These are phyloP conservation scores for Linnemannia zychae DNA, from an alignment of 192 early-diverging fungal species.

Conservation along the genomic window DNA sequence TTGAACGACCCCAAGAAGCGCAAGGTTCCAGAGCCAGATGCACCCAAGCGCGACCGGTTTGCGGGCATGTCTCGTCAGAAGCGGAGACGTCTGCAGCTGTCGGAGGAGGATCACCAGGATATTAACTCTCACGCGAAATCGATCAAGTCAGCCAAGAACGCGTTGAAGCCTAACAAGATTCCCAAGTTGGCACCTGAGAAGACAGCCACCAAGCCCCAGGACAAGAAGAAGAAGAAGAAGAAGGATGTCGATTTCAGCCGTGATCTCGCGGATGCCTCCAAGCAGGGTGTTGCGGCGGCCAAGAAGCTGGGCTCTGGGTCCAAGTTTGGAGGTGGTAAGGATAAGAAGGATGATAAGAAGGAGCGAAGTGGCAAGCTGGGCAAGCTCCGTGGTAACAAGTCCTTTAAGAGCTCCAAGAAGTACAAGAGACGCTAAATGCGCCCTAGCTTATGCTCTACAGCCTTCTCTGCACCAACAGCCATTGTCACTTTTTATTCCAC, in stretches of 20 bases:
- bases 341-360: constrained; percentile 50
- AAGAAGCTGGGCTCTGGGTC: constrained; percentile 47
- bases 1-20: constrained; percentile 52
- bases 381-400: constrained; percentile 53
- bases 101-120: constrained; percentile 62
- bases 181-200: constrained; percentile 37
- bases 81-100: constrained; percentile 59
- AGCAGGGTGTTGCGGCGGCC: constrained; percentile 55
- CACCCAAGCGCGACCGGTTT: constrained; percentile 61
- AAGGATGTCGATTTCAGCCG: constrained; percentile 58
- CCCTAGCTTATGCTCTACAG: not conserved
- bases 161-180: constrained; percentile 56
- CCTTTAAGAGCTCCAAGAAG: constrained; percentile 52
- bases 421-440: constrained; percentile 52
- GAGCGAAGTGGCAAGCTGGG: constrained; percentile 43
- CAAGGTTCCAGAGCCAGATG: constrained; percentile 49
- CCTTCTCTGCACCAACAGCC: too few relatives aligned
- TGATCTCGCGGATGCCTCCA: constrained; percentile 60
- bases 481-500: not conserved
- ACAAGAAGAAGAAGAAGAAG: constrained; percentile 51
- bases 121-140: constrained; percentile 55
- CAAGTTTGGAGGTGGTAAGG: constrained; percentile 31
- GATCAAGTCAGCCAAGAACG: constrained; percentile 66
- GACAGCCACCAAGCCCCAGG: constrained; percentile 26
- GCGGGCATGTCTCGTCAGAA: constrained; percentile 65